Evolutionary conservation across 345 rosid species (phyloP), one percentile per base, ranked within the genome.

Genomic region (Geranium brycei): DNA sequence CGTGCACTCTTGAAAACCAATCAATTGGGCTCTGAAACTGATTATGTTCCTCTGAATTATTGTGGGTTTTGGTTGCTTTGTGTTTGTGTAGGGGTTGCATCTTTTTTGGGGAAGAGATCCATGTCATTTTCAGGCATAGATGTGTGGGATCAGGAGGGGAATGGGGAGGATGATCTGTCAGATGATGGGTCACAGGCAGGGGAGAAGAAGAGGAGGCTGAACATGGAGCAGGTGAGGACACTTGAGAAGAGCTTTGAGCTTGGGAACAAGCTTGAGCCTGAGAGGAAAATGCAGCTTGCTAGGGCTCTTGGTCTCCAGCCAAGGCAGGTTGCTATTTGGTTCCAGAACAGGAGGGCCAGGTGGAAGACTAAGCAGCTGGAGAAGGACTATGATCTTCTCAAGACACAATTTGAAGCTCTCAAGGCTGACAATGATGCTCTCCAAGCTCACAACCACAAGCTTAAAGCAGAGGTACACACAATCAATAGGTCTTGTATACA

Each of bases 361-460:
- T 95, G 96, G 99, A 91, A 95, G 72, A 91, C 96, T 51, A 88
- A 95, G 75, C 97, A 95, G 62, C 87, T 93, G 0, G 99, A 93
- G 82, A 93, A 85, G 79, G 97, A 95, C 67, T 88, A 91, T 62
- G 96, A 91, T 73, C 75, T 83, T 19, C 96, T 95, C 23, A 91
- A 87, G 68, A 74, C 80, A 78, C 96, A 88, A 58, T 87, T 75
- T 57, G 96, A 95, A 51, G 79, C 82, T 7, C 66, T 88, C 62
- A 93, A 93, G 81, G 81, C 88, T 51, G 88, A 87, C 69, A 88
- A 88, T 35, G 89, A 87, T 70, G 73, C 81, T 55, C 97, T 93
- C 57, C 91, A 81, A 79, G 79, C 91, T 58, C 97, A 87, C 40
- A 91, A 95, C 83, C 92, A 83, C 56, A 84, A 83, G 63, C 89